phyloP scores from a whole-genome alignment of 176 grass and related monocot species.

The Zoysia japonica region DNA sequence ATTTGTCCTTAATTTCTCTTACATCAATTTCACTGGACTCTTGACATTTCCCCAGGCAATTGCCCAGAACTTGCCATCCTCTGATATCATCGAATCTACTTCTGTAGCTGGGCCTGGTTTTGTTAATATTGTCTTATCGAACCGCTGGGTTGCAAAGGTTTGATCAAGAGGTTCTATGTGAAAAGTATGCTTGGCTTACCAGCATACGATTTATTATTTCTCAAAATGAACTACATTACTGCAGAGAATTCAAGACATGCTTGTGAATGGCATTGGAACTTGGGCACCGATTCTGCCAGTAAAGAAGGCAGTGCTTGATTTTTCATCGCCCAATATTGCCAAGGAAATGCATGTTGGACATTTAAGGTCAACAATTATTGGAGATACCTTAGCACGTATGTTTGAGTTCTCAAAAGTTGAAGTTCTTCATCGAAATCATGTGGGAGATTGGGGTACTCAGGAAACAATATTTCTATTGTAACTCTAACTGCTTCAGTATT shows the following conservation, averaged over 20 bases:
- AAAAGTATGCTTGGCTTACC: background rate
- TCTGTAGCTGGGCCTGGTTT: slow-evolving; percentile 63
- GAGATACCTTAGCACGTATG: slow-evolving; percentile 88
- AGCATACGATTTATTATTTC: background rate
- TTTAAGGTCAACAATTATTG: slow-evolving; percentile 91
- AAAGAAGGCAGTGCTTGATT: slow-evolving; percentile 64
- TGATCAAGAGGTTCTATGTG: background rate
- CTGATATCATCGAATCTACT: slow-evolving; percentile 58
- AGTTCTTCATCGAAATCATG: slow-evolving; percentile 89
- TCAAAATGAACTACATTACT: background rate
- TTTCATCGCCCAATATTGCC: slow-evolving; percentile 95
- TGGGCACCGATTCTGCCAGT: slow-evolving; percentile 63
- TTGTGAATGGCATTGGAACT: slow-evolving; percentile 57
- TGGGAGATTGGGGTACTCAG: slow-evolving; percentile 99
- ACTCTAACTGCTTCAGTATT: too few species aligned
- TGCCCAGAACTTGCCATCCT: slow-evolving; percentile 55
- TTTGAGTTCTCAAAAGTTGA: slow-evolving; percentile 87
- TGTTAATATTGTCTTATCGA: slow-evolving; percentile 68
- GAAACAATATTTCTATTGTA: slow-evolving; percentile 14
- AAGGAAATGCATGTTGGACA: slow-evolving; percentile 99
- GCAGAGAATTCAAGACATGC: slow-evolving; percentile 45
- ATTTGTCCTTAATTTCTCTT: too few species aligned
- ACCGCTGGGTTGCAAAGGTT: slow-evolving; percentile 60
- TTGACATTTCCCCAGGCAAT: slow-evolving; percentile 48
- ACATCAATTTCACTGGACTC: too few species aligned